Evolutionary conservation across 2,329 filamentous ascomycete genomes (phyloP), one percentile per base, ranked within the genome.

Genomic region (Talaromyces sp.): DNA sequence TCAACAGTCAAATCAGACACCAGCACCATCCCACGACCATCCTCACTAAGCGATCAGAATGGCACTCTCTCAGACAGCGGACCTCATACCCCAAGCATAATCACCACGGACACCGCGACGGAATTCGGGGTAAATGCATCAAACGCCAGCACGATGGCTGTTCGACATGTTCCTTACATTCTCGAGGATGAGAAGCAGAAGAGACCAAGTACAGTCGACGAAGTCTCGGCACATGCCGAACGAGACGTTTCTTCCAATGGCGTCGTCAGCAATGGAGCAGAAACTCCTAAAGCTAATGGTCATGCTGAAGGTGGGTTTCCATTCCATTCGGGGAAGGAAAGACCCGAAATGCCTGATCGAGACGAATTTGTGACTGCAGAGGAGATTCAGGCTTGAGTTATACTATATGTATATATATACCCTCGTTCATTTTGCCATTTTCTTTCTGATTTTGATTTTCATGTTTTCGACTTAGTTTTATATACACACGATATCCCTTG

Each of bases 291-390:
- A 29, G 31, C 31, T 5, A 25, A 22, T 5, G 11, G 27, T 25
- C 54, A 59, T 2, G 29, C 2, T 27, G 19, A 27, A 22, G 40
- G 47, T 2, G 17, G 17, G 7, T 63, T 58, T 13, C 36, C 38
- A 25, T 29, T 56, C 19, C 31, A 34, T 22, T 2, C 27, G 7
- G 29, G 36, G 17, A 27, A 25, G 15, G 25, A 25, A 6, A 69
- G 73, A 10, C 74, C 74, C 7, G 68, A 68, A 5, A 72, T 75
- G 69, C 69, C 68, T n/a, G 71, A 72, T 13, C 69, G 71, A 1
- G 74, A 75, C n/a, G 68, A 68, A 6, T 75, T 73, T 54, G 72
- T 69, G 54, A 74, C 73, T n/a, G 74, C 73, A 1, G 61, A 73
- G 1, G 72, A 75, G 25, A 59, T 61, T 38, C 54, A 29, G 8